A percentile compares a stretch with the other conserved stretches of the same genome.
Evolutionary conservation across 139 green algal genomes (phyloP).

Genomic region (Chlamydomonas sp.): DNA sequence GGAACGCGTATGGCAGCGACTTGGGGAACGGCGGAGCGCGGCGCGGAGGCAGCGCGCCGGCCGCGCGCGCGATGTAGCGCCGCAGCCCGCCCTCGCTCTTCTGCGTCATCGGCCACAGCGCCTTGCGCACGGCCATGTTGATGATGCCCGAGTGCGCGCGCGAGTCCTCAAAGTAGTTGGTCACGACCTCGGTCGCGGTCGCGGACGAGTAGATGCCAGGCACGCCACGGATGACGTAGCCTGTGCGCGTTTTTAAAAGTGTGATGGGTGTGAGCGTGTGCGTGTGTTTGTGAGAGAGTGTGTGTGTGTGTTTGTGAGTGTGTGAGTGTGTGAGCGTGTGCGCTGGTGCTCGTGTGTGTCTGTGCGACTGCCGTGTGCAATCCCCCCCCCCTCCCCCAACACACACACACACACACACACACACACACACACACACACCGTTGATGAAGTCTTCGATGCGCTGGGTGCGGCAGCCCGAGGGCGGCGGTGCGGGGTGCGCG

Average conservation of each 20-base stretch:
- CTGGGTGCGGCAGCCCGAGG: conserved; percentile 26
- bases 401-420: too few relatives aligned
- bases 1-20: too few relatives aligned
- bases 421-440: too few relatives aligned
- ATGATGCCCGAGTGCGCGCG: conserved; percentile 41
- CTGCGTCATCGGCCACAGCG: conserved; percentile 49
- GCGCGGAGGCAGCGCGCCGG: not conserved
- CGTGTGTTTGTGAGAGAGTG: too few relatives aligned
- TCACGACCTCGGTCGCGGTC: conserved; percentile 46
- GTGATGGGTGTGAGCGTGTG: too few relatives aligned
- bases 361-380: too few relatives aligned
- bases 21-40: not conserved
- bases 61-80: not conserved
- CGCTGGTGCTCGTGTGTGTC: too few relatives aligned
- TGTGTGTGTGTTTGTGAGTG: too few relatives aligned
- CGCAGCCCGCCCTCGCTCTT: not conserved
- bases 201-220: conserved; percentile 10
- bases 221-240: conserved; percentile 38
- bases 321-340: too few relatives aligned
- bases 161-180: conserved; percentile 71
- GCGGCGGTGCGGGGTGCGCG: conserved; percentile 21
- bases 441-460: conserved; percentile 38
- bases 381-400: too few relatives aligned
- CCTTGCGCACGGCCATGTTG: conserved; percentile 67
- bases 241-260: too few relatives aligned